Evolutionary conservation across 768 basidiomycete genomes (phyloP), one percentile per base, ranked within the genome.

Genomic region (Auricularia auricula-judae): DNA sequence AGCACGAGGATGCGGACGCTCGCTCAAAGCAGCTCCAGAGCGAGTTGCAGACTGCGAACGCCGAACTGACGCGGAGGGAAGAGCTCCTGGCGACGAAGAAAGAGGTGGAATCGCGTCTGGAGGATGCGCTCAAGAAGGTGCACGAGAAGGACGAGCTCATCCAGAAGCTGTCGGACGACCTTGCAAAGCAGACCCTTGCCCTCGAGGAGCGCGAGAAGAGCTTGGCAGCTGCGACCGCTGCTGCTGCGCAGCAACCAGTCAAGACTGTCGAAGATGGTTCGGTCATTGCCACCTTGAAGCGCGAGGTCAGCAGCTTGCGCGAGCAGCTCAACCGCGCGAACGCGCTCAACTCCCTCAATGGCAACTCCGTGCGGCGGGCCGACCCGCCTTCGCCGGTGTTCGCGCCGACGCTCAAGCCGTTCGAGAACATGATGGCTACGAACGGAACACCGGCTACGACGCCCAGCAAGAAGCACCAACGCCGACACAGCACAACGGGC

Each of bases 261-360:
- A 84, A 87, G 67, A 87, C 83, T 59, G 82, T 84, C 3, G 95
- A 97, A 69, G 93, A 98, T 71, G 86, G 79, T 67, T 88, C 90
- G 16, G 88, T 96, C 51, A 93, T 98, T 67, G 79, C 86, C 67
- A 88, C 88, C 0, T 84, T 99, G 70, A 94, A 96, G 75, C 90
- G 85, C 69, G 97, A 99, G 79, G 88, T 99, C 69, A 87, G 88
- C 75, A 88, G 79, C 70, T 82, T 98, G 36, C 91, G 93, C 65
- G 97, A 99, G 72, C 96, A 98, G 72, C 85, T 98, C 68, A 95
- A 95, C 70, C 86, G 96, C 36, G 86, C 93, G n/a, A 93, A 95
- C 71, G 93, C 97, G 8, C 83, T 97, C 69, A 92, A 93, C 69
- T 82, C 85, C 16, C 82, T 97, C 62, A 94, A 92, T 11, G 85